Evolutionary conservation across 495 filamentous ascomycete species (phyloP).

Genomic region (Beverwykella pulmonaria): DNA sequence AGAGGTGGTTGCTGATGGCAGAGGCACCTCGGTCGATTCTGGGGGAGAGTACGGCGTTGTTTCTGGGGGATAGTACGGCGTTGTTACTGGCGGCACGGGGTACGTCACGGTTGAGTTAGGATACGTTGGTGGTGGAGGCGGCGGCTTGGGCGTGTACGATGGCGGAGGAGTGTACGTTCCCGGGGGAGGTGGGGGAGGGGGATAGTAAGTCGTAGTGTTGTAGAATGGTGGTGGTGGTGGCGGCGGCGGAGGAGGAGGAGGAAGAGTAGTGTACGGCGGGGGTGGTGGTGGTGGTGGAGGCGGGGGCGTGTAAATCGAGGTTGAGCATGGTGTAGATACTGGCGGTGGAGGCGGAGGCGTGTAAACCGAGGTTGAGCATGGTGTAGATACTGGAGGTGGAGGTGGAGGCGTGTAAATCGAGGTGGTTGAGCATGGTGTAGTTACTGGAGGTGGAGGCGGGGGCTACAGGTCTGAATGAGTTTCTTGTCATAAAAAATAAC

Average conservation of each 20-base stretch:
- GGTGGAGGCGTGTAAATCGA: neutral
- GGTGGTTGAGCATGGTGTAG: neutral
- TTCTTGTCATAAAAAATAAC: neutral
- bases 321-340: too few relatives aligned
- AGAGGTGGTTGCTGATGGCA: neutral
- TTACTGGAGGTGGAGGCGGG: conserved; percentile 7
- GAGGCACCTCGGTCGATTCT: too few relatives aligned
- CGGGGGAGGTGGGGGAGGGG: neutral
- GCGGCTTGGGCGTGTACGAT: conserved; percentile 5
- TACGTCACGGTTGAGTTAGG: conserved; percentile 17
- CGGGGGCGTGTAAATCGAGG: conserved; percentile 11
- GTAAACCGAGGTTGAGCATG: too few relatives aligned
- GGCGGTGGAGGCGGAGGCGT: conserved; percentile 9
- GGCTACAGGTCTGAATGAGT: conserved; percentile 5
- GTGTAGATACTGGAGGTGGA: neutral
- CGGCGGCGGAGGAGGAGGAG: conserved; percentile 3
- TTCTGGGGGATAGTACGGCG: neutral
- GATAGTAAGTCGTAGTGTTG: conserved; percentile 7
- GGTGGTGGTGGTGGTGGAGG: conserved; percentile 5
- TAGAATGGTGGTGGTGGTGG: neutral
- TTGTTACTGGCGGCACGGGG: conserved; percentile 11
- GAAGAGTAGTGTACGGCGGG: conserved; percentile 9
- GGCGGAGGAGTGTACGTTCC: neutral
- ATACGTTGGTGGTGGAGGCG: conserved; percentile 4
- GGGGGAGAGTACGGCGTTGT: neutral